These are phyloP conservation scores for Coemansia reversa DNA, from an alignment of 192 early-diverging fungal species.

Conservation along the genomic window DNA sequence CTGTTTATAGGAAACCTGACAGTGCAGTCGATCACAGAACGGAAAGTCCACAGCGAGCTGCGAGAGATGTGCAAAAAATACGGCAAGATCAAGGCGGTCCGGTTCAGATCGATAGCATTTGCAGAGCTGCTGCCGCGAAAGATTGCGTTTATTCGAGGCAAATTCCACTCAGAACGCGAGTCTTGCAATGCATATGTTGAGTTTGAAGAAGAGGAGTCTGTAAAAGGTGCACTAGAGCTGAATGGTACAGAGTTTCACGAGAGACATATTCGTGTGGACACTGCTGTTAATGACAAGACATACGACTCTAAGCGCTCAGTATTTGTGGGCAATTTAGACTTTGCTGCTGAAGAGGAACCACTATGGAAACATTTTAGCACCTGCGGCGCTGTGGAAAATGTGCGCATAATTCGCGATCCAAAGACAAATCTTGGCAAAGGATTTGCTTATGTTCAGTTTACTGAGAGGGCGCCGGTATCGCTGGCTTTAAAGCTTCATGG, in stretches of 20 bases:
- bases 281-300: constrained; percentile 47
- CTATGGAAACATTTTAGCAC: constrained; percentile 70
- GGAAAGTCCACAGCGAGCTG: constrained; percentile 66
- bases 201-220: constrained; percentile 62
- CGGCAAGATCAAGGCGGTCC: constrained; percentile 79
- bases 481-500: constrained; percentile 78
- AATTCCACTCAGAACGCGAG: constrained; percentile 82
- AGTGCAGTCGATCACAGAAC: constrained; percentile 64
- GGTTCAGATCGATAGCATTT: constrained; percentile 85
- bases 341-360: constrained; percentile 72
- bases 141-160: constrained; percentile 77
- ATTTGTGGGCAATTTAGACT: constrained; percentile 71
- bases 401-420: constrained; percentile 79
- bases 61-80: constrained; percentile 63
- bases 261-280: constrained; percentile 87
- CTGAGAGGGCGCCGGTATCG: constrained; percentile 66
- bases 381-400: constrained; percentile 73
- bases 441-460: constrained; percentile 89
- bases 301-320: constrained; percentile 79
- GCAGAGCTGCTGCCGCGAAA: constrained; percentile 59
- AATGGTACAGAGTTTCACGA: constrained; percentile 82
- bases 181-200: constrained; percentile 90
- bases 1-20: constrained; percentile 93
- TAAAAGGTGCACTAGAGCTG: constrained; percentile 57
- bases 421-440: constrained; percentile 91